Evolutionary conservation across 495 filamentous ascomycete species (phyloP), one percentile per base, ranked within the genome.

Genomic region (Hypoxylon intermedium): DNA sequence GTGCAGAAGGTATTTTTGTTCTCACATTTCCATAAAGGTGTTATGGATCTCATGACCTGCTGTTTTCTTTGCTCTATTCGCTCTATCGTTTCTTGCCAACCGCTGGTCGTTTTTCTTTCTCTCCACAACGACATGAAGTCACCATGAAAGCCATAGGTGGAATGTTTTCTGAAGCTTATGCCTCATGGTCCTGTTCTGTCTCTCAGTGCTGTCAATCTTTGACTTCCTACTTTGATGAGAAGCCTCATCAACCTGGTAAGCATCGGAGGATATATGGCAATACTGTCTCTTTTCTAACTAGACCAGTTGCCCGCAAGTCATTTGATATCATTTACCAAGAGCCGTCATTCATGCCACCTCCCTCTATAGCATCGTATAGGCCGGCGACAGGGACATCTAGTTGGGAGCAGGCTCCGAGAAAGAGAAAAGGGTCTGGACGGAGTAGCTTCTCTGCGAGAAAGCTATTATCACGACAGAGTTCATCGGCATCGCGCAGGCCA

Each of bases 141-240:
- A 62, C 49, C 59, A 75, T 75, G 73, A 76, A 70, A 63, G 49
- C 63, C 49, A 63, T 73, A 58, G 70, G 70, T 70, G 72, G 67
- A 62, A 74, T 76, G 60, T 53, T 78, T 37, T 63, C 68, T 59
- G 75, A 74, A 53, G 65, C 70, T 15, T 73, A 72, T 58, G 62
- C 69, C 40, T 74, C 74, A 36, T 80, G 74, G 76, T 69, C 77
- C 28, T 56, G 54, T 62, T 77, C 70, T 49, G 24, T 79, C 48
- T 65, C 70, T 47, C 68, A 72, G 30, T 82, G 78, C 45, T 80
- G 77, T 60, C 67, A 16, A 15, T 67, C 72, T 43, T 40, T 62
- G 41, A 48, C 68, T 30, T 69, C 68, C 46, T 33, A 73, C 42
- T 9, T 60, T 20, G 72, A 72, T 52, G 70, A 76, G 65, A 76